phyloP scores from a whole-genome alignment of 2,329 filamentous ascomycete genomes.

The Penicillium glabrum region DNA sequence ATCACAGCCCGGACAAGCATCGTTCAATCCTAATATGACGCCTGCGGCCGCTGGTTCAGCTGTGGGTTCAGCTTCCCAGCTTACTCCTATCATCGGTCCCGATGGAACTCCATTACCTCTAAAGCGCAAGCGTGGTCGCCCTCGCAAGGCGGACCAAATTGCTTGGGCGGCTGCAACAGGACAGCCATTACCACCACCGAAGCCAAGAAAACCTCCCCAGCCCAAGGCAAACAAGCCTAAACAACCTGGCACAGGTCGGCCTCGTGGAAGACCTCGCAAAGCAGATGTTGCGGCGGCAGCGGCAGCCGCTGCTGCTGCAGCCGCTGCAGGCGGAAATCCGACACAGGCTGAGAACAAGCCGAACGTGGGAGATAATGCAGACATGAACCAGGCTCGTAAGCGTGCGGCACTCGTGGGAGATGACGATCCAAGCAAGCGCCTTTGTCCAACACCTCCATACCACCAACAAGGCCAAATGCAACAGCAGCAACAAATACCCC shows the following conservation, averaged over 20 bases:
- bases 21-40: constrained; percentile 22
- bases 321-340: constrained; percentile 14
- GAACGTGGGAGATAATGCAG: constrained; percentile 5
- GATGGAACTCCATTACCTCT: constrained; percentile 24
- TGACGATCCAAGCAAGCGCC: constrained; percentile 17
- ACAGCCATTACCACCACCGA: constrained; percentile 19
- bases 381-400: constrained; percentile 10
- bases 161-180: constrained; percentile 22
- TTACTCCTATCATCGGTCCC: constrained; percentile 19
- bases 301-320: constrained; percentile 24
- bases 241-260: constrained; percentile 29
- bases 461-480: constrained; percentile 12
- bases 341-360: constrained; percentile 7
- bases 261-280: constrained; percentile 35
- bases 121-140: constrained; percentile 32
- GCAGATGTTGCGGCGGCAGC: constrained; percentile 31
- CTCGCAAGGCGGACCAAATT: constrained; percentile 29
- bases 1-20: constrained; percentile 20
- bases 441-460: constrained; percentile 21
- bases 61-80: constrained; percentile 3
- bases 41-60: constrained; percentile 10
- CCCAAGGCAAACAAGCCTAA: constrained; percentile 14
- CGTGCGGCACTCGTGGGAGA: constrained; percentile 7
- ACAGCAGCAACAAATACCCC: constrained; percentile 10
- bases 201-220: constrained; percentile 22